phyloP scores from a whole-genome alignment of 2,329 filamentous ascomycete genomes.

The Cladosporium sp. region DNA sequence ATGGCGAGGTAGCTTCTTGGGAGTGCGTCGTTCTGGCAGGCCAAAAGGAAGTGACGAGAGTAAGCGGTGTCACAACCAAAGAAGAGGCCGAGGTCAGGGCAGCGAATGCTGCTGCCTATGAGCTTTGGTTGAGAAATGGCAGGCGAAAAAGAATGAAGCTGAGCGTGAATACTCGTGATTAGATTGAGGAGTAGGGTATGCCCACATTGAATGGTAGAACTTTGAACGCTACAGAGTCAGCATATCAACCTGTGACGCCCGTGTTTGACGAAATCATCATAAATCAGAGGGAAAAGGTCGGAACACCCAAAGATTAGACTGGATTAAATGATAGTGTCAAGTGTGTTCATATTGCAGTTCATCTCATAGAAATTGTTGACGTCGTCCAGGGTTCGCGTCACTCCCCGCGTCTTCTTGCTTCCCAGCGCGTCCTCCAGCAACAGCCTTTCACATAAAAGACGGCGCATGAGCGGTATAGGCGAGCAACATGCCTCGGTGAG shows the following conservation, averaged over 20 bases:
- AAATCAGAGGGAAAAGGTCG: neutral
- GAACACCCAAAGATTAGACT: neutral
- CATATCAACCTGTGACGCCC: neutral
- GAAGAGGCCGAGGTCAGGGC: constrained; percentile 33
- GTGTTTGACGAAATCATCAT: neutral
- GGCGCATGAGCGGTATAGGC: constrained; percentile 15
- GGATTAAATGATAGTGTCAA: neutral
- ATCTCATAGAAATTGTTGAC: neutral
- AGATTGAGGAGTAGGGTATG: no score
- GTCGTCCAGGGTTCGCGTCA: neutral
- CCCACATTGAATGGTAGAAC: neutral
- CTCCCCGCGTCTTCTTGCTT: constrained; percentile 7
- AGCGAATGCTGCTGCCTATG: neutral
- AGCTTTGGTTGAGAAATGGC: neutral
- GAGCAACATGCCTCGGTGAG: constrained; percentile 22
- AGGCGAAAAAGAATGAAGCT: neutral
- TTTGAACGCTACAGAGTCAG: neutral
- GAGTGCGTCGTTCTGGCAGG: constrained; percentile 39
- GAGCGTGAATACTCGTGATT: neutral
- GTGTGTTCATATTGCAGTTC: neutral
- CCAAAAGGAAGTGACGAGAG: constrained; percentile 35
- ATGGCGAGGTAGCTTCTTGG: constrained; percentile 26
- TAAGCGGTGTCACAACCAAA: constrained; percentile 36
- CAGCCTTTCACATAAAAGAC: constrained; percentile 7
- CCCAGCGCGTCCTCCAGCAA: constrained; percentile 8